Conservation (phyloP, 139 green algal species). For the Coccomyxa sp. region DNA sequence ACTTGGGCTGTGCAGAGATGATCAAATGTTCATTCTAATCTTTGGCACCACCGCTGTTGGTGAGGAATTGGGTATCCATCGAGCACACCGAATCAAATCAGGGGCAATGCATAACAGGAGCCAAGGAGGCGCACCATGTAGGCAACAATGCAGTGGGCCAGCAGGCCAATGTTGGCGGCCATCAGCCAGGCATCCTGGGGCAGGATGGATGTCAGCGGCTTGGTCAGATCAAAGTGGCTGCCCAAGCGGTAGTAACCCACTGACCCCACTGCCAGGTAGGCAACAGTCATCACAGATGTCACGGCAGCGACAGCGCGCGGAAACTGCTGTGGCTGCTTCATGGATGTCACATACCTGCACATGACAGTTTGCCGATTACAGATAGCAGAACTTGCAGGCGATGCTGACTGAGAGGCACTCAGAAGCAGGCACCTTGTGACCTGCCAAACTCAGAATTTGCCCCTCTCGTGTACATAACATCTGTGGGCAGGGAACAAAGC, state of each 20-base stretch:
- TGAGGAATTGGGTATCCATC: no score
- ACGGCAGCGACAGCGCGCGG: conserved; percentile 10
- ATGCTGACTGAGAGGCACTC: no score
- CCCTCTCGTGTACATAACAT: no score
- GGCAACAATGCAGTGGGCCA: conserved; percentile 43
- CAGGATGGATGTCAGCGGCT: conserved; percentile 37
- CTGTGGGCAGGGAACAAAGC: no score
- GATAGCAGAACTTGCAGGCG: no score
- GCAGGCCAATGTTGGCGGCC: conserved; percentile 34
- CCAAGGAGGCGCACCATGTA: conserved; percentile 15
- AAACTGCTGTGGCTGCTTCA: conserved; percentile 24
- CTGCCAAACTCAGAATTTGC: no score
- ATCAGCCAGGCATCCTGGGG: conserved; percentile 24
- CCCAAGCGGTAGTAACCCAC: conserved; percentile 35
- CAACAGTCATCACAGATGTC: conserved; percentile 23
- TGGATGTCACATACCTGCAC: conserved; percentile 26
- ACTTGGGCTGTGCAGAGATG: no score
- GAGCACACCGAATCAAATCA: no score
- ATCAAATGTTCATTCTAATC: no score
- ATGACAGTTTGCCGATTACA: background rate
- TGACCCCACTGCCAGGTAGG: conserved; percentile 28
- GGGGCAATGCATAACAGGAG: no score
- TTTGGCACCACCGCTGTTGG: no score
- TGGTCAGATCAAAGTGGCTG: conserved; percentile 21
- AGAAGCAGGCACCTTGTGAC: no score